These are phyloP conservation scores for Acacia concinna DNA, from an alignment of 331 rosid species.

Conservation along the genomic window DNA sequence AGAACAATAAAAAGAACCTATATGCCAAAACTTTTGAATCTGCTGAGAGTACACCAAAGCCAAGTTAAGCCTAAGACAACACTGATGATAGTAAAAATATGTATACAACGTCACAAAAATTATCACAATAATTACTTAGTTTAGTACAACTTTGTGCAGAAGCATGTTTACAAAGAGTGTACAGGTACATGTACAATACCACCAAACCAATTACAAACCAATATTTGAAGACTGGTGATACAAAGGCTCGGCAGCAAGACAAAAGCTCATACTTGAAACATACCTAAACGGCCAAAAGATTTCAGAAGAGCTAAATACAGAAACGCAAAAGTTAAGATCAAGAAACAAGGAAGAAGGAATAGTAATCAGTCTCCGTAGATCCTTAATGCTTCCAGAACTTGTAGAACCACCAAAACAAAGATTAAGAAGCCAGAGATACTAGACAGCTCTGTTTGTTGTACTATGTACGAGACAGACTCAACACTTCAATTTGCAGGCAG, in stretches of 20 bases:
- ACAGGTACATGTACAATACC: constrained; percentile 14
- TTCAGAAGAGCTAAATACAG: constrained; percentile 1
- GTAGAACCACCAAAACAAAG: constrained; percentile 10
- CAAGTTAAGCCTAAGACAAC: background rate
- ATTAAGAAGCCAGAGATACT: background rate
- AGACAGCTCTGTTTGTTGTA: background rate
- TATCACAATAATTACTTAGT: background rate
- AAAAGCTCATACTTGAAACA: constrained; percentile 11
- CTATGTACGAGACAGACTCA: background rate
- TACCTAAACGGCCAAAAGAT: constrained; percentile 24
- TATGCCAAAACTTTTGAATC: constrained; percentile 11
- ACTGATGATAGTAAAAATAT: constrained; percentile 21
- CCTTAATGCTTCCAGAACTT: background rate
- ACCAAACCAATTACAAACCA: constrained; percentile 1
- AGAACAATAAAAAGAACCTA: background rate
- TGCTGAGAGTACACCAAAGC: constrained; percentile 4
- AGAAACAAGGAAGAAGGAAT: background rate
- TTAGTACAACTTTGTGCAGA: constrained; percentile 19
- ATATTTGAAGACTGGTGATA: constrained; percentile 5
- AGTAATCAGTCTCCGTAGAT: background rate
- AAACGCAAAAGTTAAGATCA: constrained; percentile 3
- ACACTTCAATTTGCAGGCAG: background rate
- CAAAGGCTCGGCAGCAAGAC: background rate
- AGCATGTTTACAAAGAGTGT: constrained; percentile 21
- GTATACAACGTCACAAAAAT: constrained; percentile 2